Conservation (phyloP, 305 asterid species). For the Fraxinus baroniana region DNA sequence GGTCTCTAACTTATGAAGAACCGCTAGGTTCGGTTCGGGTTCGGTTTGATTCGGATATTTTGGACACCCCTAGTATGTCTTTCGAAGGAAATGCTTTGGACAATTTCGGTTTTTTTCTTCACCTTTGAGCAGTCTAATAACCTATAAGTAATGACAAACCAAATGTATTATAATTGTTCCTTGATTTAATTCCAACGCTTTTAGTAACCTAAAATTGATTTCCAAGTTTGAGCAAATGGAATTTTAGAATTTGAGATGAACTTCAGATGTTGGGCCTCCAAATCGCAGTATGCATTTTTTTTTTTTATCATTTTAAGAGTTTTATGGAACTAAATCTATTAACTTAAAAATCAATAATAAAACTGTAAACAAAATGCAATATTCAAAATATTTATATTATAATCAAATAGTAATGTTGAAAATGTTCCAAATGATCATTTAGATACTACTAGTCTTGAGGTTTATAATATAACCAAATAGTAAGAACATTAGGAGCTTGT, state of each 20-base stretch:
- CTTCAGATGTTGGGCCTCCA: neutral
- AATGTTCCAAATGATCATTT: neutral
- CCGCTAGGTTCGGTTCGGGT: too few relatives aligned
- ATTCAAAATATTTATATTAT: too few relatives aligned
- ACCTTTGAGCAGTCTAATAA: conserved; percentile 32
- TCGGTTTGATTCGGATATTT: too few relatives aligned
- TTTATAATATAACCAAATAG: neutral
- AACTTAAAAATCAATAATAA: too few relatives aligned
- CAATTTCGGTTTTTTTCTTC: neutral
- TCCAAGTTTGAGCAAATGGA: neutral
- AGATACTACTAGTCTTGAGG: neutral
- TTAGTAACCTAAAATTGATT: neutral
- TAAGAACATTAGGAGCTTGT: neutral
- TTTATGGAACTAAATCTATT: neutral
- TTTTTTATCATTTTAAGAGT: too few relatives aligned
- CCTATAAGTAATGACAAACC: conserved; percentile 30
- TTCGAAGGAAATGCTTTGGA: conserved; percentile 17
- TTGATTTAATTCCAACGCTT: neutral
- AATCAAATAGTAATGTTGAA: neutral
- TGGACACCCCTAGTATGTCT: conserved; percentile 64
- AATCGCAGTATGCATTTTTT: neutral
- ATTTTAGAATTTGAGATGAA: neutral
- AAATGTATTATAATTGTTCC: neutral
- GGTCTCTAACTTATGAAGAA: too few relatives aligned
- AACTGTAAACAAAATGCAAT: neutral